Evolutionary conservation across 148 eudicot species (phyloP).

Genomic region (Polygonum maritimum): DNA sequence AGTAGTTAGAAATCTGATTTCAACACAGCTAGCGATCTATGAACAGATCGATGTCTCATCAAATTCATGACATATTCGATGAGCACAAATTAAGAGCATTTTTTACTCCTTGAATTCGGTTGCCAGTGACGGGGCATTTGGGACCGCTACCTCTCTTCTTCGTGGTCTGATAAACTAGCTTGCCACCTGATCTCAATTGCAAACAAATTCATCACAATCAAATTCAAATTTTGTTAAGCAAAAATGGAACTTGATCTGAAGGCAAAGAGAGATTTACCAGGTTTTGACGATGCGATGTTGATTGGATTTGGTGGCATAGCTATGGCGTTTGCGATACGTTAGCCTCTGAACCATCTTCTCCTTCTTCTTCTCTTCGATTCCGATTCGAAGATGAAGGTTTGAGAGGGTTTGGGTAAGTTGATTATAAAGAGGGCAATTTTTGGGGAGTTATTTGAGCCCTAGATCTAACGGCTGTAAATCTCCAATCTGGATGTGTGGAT

Average conservation of each 20-base stretch:
- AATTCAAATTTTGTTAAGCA: neutral
- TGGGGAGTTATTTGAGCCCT: neutral
- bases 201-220: neutral
- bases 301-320: constrained; percentile 24
- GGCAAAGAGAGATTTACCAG: constrained; percentile 17
- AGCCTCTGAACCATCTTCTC: constrained; percentile 19
- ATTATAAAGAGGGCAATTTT: neutral
- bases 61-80: neutral
- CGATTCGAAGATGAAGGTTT: neutral
- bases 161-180: constrained; percentile 28
- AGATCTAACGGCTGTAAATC: neutral
- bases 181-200: constrained; percentile 33
- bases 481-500: neutral
- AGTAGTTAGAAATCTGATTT: no score
- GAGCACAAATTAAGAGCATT: neutral
- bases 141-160: constrained; percentile 81
- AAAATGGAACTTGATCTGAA: no score
- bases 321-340: constrained; percentile 33
- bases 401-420: neutral
- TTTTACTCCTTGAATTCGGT: constrained; percentile 89
- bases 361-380: no score
- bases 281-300: constrained; percentile 41
- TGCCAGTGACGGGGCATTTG: constrained; percentile 72
- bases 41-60: neutral
- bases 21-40: neutral